These are phyloP conservation scores for Phylloporus sp. DNA, from an alignment of 768 basidiomycete genomes.

Conservation along the genomic window DNA sequence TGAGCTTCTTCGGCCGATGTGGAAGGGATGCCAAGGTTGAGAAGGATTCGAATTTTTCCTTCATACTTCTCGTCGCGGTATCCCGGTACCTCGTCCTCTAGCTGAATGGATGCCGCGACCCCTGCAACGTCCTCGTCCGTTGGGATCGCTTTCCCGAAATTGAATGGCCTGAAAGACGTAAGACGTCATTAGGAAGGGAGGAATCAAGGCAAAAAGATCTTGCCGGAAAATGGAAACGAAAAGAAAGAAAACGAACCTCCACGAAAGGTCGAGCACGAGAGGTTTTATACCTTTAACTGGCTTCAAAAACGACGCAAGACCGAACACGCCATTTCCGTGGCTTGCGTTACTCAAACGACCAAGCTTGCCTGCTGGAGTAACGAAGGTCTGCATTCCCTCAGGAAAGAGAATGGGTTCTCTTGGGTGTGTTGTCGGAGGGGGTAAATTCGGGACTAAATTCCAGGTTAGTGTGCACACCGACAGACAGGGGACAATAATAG, in stretches of 20 bases:
- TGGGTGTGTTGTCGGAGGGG: conserved; percentile 48
- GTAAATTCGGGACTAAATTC: conserved; percentile 50
- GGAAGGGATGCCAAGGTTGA: conserved; percentile 5
- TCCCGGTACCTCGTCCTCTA: conserved; percentile 11
- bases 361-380: conserved; percentile 20
- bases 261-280: conserved; percentile 58
- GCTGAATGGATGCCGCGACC: conserved; percentile 14
- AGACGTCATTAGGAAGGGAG: not conserved
- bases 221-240: not conserved
- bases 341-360: not conserved
- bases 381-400: conserved; percentile 24
- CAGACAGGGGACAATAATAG: conserved; percentile 19
- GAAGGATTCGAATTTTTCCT: conserved; percentile 7
- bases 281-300: conserved; percentile 58
- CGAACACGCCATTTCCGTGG: not conserved
- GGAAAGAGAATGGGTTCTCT: conserved; percentile 34
- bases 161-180: conserved; percentile 42
- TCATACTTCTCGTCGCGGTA: conserved; percentile 14
- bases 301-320: conserved; percentile 34
- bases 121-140: conserved; percentile 30
- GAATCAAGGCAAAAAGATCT: not conserved
- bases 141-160: conserved; percentile 32
- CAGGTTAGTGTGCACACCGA: conserved; percentile 15
- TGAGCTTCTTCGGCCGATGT: conserved; percentile 12
- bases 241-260: conserved; percentile 48